Evolutionary conservation across 176 grass and related monocot species (phyloP).

Genomic region (Bothriochloa decipiens): DNA sequence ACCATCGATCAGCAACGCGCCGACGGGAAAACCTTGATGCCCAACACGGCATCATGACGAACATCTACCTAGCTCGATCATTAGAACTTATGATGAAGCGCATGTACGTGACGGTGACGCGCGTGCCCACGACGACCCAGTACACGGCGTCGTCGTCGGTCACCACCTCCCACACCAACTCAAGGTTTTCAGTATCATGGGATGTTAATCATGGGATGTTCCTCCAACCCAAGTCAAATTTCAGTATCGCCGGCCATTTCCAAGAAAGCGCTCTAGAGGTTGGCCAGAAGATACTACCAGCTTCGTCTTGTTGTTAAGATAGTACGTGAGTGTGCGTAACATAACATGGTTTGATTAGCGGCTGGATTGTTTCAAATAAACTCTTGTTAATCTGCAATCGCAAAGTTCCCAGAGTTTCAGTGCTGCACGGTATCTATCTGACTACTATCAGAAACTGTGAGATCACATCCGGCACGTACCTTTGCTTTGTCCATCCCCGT

Average conservation of each 20-base stretch:
- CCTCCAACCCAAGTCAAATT: conserved; percentile 7
- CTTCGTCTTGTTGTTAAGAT: background rate
- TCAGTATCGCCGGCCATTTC: background rate
- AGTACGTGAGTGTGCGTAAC: too few species aligned
- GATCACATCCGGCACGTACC: background rate
- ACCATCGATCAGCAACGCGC: background rate
- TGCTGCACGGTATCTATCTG: background rate
- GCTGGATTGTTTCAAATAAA: conserved; percentile 6
- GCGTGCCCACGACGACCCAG: too few species aligned
- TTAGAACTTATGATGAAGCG: too few species aligned
- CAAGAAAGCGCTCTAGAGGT: conserved; percentile 25
- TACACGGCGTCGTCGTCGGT: background rate
- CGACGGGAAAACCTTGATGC: background rate
- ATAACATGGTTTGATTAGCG: background rate
- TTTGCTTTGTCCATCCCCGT: background rate
- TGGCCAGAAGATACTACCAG: background rate
- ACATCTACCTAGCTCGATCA: too few species aligned
- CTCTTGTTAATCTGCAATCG: background rate
- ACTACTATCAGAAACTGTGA: background rate
- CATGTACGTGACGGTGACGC: too few species aligned
- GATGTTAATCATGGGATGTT: background rate
- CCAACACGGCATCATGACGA: too few species aligned
- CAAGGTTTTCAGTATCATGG: too few species aligned
- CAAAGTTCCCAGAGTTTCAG: background rate
- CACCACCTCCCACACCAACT: background rate